Conservation (phyloP, 2,329 filamentous ascomycete genomes). For the Trichoderma endophyticum region DNA sequence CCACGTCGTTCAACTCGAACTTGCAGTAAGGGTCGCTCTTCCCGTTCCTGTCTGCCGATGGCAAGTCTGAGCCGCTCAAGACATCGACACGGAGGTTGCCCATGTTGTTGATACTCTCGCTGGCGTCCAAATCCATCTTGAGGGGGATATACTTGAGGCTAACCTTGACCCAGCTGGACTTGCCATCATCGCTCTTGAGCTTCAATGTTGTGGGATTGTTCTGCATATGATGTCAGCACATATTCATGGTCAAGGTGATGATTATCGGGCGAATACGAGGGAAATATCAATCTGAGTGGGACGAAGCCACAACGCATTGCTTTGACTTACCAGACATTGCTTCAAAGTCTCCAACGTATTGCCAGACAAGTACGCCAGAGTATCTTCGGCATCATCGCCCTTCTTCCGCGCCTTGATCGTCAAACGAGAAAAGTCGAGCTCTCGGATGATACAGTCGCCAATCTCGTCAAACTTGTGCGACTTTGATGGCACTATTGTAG, state of each 20-base stretch:
- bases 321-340: slow-evolving; percentile 68
- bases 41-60: slow-evolving; percentile 90
- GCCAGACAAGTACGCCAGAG: slow-evolving; percentile 77
- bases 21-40: slow-evolving; percentile 97
- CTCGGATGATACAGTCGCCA: slow-evolving; percentile 91
- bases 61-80: slow-evolving; percentile 81
- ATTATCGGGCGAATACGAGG: background rate
- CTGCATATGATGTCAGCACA: slow-evolving; percentile 37
- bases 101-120: slow-evolving; percentile 99
- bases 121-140: slow-evolving; percentile 88
- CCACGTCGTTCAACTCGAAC: slow-evolving; percentile 84
- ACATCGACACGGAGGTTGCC: slow-evolving; percentile 92
- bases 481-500: slow-evolving; percentile 68
- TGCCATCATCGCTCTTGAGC: slow-evolving; percentile 74
- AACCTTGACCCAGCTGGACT: slow-evolving; percentile 76
- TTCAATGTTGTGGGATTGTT: slow-evolving; percentile 85
- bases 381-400: slow-evolving; percentile 70
- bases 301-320: background rate
- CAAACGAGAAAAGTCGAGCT: slow-evolving; percentile 93
- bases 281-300: background rate
- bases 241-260: background rate
- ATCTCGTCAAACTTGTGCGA: slow-evolving; percentile 81
- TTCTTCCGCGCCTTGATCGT: slow-evolving; percentile 84
- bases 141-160: slow-evolving; percentile 94
- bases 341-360: slow-evolving; percentile 85